Base-by-base conservation (phyloP, 1,284 basidiomycete genomes). In the Apiotrichum brassicae region DNA sequence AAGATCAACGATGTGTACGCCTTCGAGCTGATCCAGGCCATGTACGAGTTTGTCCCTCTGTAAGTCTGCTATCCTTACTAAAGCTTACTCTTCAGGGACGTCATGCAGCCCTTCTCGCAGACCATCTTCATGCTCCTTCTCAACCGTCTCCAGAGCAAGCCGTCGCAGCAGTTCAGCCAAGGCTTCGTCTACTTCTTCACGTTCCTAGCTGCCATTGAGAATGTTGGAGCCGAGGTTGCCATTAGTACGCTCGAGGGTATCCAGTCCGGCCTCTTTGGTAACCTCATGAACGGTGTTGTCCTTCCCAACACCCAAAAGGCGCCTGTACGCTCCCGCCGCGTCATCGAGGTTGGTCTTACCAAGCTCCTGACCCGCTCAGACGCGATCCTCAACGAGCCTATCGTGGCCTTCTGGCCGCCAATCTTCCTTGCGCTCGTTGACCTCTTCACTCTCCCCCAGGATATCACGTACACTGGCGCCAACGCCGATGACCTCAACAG, bases 1-100 rank as follows among this genome's bases (percentile, higher is more conserved):
- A 91, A 92, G 68, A 61, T 87, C 48, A 93, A 97, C 64, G 94
- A 99, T 64, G 79, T 77, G 0, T 93, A 84, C 79, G 95, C 88
- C 1, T 91, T 97, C 59, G 92, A 97, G 67, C 75, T 98, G 16
- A 68, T 99, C 44, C 82, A 92, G 59, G 80, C 82, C 11, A 79
- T 97, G 25, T 81, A 91, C 51, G 78, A 80, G 51, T 73, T 82
- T 58, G 79, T 92, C 9, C 82, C 86, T 39, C 75, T 81, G 85
- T 91, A 66, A 73, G 87, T 81, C 3, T n/a, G n/a, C n/a, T n/a
- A n/a, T n/a, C n/a, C n/a, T n/a, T n/a, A 5, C 43, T 3, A 7
- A 13, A 5, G 28, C 8, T n/a, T n/a, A n/a, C n/a, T n/a, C n/a
- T n/a, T 11, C 63, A 92, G 87, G 18, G 64, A 76, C 6, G 76